phyloP scores from a whole-genome alignment of 164 flowering plant genomes.

The Stephania japonica region DNA sequence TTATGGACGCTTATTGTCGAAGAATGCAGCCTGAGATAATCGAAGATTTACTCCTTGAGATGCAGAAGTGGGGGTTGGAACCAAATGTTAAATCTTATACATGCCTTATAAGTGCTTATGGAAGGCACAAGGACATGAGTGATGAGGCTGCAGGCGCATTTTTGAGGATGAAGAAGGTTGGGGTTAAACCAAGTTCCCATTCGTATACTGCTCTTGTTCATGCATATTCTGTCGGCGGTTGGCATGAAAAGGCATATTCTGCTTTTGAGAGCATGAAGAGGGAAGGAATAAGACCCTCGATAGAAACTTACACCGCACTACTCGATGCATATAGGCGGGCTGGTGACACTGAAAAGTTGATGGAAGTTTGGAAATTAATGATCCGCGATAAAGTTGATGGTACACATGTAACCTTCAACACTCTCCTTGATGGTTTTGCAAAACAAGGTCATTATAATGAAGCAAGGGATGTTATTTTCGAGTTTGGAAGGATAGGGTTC shows the following conservation, averaged over 20 bases:
- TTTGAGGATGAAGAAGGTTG: slow-evolving; percentile 71
- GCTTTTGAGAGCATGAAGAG: slow-evolving; percentile 67
- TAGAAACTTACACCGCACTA: slow-evolving; percentile 83
- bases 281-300: slow-evolving; percentile 67
- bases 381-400: slow-evolving; percentile 55
- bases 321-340: slow-evolving; percentile 88
- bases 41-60: slow-evolving; percentile 69
- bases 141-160: slow-evolving; percentile 90
- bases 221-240: slow-evolving; percentile 73
- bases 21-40: slow-evolving; percentile 84
- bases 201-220: slow-evolving; percentile 87
- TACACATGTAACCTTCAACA: slow-evolving; percentile 75
- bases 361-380: slow-evolving; percentile 83
- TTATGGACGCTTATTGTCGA: slow-evolving; percentile 86
- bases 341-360: slow-evolving; percentile 60
- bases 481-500: slow-evolving; percentile 70
- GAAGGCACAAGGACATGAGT: slow-evolving; percentile 74
- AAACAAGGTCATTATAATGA: slow-evolving; percentile 79
- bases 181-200: slow-evolving; percentile 72
- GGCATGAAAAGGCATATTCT: slow-evolving; percentile 78
- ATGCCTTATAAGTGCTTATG: slow-evolving; percentile 83
- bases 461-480: slow-evolving; percentile 80
- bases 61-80: slow-evolving; percentile 57
- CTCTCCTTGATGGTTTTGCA: slow-evolving; percentile 83
- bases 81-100: slow-evolving; percentile 84